Base-by-base conservation (phyloP, 116 monocot species). In the Zostera marina region DNA sequence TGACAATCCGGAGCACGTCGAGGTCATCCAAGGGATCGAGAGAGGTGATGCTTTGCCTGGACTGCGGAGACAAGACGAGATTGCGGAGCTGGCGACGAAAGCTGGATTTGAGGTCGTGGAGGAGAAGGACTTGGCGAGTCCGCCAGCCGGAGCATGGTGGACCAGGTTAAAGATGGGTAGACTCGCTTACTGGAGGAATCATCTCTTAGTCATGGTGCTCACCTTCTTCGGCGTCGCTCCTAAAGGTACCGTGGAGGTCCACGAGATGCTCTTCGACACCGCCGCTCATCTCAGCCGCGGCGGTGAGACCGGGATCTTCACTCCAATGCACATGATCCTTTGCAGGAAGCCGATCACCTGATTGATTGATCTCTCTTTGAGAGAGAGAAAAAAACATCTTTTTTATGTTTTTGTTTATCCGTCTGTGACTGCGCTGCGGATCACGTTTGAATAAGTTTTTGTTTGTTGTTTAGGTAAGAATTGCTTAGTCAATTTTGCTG, bases 131-230 rank as follows among this genome's bases (percentile, higher is more conserved):
- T 66, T 82, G 19, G 71, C 82, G 3, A 40, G 25, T 48, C 78
- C 82, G 1, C 82, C 82, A 54, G 75, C 77, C 7, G 72, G 74
- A 44, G 78, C 83, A 11, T 83, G 83, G 83, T 83, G 83, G 83
- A 67, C 66, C 3, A 43, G 83, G 52, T 64, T 83, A 8, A 72
- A 83, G 70, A 83, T 83, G 83, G 83, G 83, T 19, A 54, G 61
- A 42, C 32, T 78, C 24, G 69, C 83, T 0, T 83, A 83, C 67
- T 83, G 78, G 78, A 67, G 83, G 63, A 83, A 83, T 66, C 83
- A 83, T 57, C 1, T 83, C 17, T 62, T 83, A 0, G 78, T 83
- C 17, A 52, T 70, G 16, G 72, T 61, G 1, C 43, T 78, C 52
- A 57, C 78, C 1, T 14, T 68, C 13, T 52, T 83, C 20, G 53